Evolutionary conservation across 73 alveolate species (phyloP).

Genomic region (Urostyla sp.): DNA sequence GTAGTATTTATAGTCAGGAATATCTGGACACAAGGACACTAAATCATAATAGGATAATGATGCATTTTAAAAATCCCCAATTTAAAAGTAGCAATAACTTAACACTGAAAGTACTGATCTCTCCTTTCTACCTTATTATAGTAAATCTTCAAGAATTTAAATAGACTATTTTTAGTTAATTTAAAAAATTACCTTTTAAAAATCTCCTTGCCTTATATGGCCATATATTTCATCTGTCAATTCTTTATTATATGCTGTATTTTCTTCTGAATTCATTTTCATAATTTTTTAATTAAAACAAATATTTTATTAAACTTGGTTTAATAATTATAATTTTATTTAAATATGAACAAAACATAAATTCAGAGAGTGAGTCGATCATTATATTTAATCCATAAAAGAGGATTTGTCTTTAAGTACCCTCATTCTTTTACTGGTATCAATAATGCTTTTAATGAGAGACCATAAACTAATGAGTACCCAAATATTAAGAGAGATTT

Average conservation of each 20-base stretch:
- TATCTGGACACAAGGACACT: slow-evolving; percentile 44
- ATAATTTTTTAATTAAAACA: not conserved
- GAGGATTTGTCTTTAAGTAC: slow-evolving; percentile 31
- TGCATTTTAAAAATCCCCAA: slow-evolving; percentile 43
- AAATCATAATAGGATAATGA: slow-evolving; percentile 23
- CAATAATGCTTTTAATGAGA: slow-evolving; percentile 45
- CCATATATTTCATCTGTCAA: slow-evolving; percentile 48
- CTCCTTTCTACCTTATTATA: slow-evolving; percentile 46
- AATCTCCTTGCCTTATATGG: slow-evolving; percentile 27
- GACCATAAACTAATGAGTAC: slow-evolving; percentile 48
- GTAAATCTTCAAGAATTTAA: slow-evolving; percentile 15
- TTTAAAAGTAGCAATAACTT: slow-evolving; percentile 51
- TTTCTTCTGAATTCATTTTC: not conserved
- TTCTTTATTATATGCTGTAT: not conserved
- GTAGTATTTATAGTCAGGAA: slow-evolving; percentile 69
- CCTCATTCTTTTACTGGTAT: slow-evolving; percentile 56
- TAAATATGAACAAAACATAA: not conserved
- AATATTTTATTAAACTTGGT: not conserved
- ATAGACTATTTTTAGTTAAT: slow-evolving; percentile 21
- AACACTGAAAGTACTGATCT: slow-evolving; percentile 55
- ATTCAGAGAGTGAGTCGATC: not conserved
- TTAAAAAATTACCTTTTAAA: not conserved
- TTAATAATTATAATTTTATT: too few species aligned
- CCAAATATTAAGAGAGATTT: slow-evolving; percentile 51
- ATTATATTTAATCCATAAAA: slow-evolving; percentile 3